Base-by-base conservation (phyloP, 768 basidiomycete genomes). In the Coprinopsis strossmayeri region DNA sequence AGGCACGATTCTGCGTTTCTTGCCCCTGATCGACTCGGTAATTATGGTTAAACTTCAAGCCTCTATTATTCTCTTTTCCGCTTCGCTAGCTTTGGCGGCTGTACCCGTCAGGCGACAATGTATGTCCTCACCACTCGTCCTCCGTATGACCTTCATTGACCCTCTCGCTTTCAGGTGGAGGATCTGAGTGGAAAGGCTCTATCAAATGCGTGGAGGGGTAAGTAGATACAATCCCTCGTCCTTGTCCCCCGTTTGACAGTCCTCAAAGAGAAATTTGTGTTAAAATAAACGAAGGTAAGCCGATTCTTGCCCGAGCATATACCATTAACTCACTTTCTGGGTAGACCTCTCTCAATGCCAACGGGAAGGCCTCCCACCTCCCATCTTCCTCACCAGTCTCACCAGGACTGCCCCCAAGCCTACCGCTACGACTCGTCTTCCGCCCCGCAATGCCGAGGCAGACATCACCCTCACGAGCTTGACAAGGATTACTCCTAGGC, bases 101-200 rank as follows among this genome's bases (percentile, higher is more conserved):
- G 43, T 45, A 7, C 43, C 43, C 30, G 28, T 45, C 15, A 45
- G 28, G 18, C 43, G 30, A 20, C 43, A 45, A 42, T 42, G 40
- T 42, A 42, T 3, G 40, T 25, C 17, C 9, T 42, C 21, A 42
- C 18, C 10, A 5, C 9, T 23, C 4, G 9, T 21, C 24, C 11
- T 42, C 10, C 9, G 11, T 4, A 9, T 4, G 18, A 12, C 17
- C 40, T 21, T 5, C 24, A 21, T 23, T 42, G 10, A 42, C 35
- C 5, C 24, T 24, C 11, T 42, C 10, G 12, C 18, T 9, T 21
- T 15, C 40, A 42, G 40, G 40, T 25, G 40, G 40, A 21, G 40
- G 40, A 11, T 4, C 40, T 23, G 17, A 42, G 10, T 42, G 40
- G 40, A 42, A 42, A 17, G 40, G 40, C 23, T 21, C 40, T 9